Conservation (phyloP, 306 rosid species). For the Cercis canadensis region DNA sequence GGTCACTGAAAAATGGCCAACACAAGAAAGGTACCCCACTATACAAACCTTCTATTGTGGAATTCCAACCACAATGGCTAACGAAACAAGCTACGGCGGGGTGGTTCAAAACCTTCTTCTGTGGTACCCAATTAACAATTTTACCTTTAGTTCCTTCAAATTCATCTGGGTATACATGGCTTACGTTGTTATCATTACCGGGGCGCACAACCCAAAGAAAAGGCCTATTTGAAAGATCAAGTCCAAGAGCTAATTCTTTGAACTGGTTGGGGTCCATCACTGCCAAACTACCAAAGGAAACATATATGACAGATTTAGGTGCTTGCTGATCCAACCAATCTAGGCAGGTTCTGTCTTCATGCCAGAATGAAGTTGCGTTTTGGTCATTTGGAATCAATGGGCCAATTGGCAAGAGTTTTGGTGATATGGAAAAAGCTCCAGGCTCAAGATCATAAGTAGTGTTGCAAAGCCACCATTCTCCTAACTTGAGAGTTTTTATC, state of each 20-base stretch:
- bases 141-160: conserved; percentile 39
- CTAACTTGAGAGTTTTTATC: no score
- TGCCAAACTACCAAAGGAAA: conserved; percentile 43
- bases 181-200: no score
- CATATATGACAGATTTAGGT: conserved; percentile 40
- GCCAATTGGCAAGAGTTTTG: conserved; percentile 45
- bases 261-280: conserved; percentile 28
- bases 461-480: no score
- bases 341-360: conserved; percentile 38
- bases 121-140: conserved; percentile 49
- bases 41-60: no score
- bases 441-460: no score
- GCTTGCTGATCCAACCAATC: conserved; percentile 40
- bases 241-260: conserved; percentile 43
- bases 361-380: conserved; percentile 35
- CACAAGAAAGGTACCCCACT: no score
- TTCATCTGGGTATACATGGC: no score
- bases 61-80: no score
- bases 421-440: no score
- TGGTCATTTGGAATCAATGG: conserved; percentile 28
- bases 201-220: no score
- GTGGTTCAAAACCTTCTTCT: conserved; percentile 44
- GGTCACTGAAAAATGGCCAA: conserved; percentile 39
- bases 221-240: no score
- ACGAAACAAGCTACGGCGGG: conserved; percentile 49